Evolutionary conservation across 1,139 yeast species (phyloP), one percentile per base, ranked within the genome.

Genomic region (Ogataea hybrid): DNA sequence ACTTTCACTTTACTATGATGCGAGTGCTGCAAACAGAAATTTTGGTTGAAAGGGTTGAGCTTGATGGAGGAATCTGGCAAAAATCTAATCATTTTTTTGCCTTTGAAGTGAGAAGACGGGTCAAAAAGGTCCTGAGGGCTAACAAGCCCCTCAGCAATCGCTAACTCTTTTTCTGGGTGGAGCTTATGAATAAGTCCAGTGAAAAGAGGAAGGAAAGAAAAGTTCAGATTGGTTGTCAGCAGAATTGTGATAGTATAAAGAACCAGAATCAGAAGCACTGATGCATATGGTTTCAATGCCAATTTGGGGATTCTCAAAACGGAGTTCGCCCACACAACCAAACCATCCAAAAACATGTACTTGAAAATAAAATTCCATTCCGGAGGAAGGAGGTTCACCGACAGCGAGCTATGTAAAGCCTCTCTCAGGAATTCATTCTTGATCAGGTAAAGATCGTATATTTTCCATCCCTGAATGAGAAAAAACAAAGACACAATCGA

Each of bases 51-150:
- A 2, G 97, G 97, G 51, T 90, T 88, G 58, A 94, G 69, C 53
- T 73, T 70, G 2, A 95, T 96, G 0, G 95, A 83, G 32, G 95
- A 85, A 59, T 92, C 97, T 0, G 98, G 98, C 32, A 94, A 68
- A 52, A 86, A 86, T 54, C 90, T 85, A 51, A 92, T 84, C 2
- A 92, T 85, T 57, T 86, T 85, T 43, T 79, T 79, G 37, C 97
- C 98, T 53, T 79, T 82, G 58, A 92, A 84, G 59, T 89, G 95
- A 3, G 82, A 68, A 25, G 86, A 75, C 43, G 82, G 72, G 53
- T 87, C 86, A 17, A 75, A 57, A 6, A 81, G 66, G 43, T 67
- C 58, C n/a, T 62, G 60, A 1, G 71, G 53, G 37, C 63, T 65
- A 6, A 73, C 68, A 11, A 71, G 58, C 38, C 73, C 75, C 14